Percentiles rank a stretch among this genome's conserved stretches.
Conservation (phyloP, 73 alveolate genomes). For the Paramecium caudatum region DNA sequence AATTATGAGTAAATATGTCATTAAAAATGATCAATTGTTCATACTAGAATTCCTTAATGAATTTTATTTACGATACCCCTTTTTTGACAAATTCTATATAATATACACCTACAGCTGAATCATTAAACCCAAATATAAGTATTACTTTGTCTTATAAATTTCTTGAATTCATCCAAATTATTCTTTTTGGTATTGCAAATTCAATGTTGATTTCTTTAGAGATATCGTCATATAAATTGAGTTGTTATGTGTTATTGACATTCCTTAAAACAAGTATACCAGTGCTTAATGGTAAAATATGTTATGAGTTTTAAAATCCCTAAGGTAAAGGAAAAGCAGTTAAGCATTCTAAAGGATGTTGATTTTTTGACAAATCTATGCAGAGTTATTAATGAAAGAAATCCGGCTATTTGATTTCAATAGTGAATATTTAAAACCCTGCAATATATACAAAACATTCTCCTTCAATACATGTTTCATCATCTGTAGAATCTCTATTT, state of each 20-base stretch:
- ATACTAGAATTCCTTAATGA: neutral
- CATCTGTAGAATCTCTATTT: conserved; percentile 12
- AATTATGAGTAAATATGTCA: neutral
- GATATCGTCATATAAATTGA: neutral
- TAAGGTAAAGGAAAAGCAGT: conserved; percentile 2
- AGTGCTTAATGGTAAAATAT: neutral
- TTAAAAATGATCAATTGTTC: neutral
- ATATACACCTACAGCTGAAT: neutral
- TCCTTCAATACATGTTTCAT: neutral
- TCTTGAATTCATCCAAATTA: conserved; percentile 44
- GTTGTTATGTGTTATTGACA: neutral
- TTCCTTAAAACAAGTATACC: neutral
- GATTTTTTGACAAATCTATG: conserved; percentile 3
- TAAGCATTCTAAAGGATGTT: conserved; percentile 23
- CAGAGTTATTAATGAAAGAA: neutral
- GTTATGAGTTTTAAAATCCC: neutral
- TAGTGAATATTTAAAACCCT: neutral
- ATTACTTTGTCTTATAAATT: neutral
- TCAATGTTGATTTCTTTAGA: neutral
- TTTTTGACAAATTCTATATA: neutral
- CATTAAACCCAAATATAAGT: neutral
- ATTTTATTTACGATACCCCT: neutral
- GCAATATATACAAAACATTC: conserved; percentile 16
- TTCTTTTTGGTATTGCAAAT: neutral
- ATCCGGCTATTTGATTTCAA: conserved; percentile 8